Evolutionary conservation across 2,329 filamentous ascomycete species (phyloP).

Genomic region (Aspergillus japonicus): DNA sequence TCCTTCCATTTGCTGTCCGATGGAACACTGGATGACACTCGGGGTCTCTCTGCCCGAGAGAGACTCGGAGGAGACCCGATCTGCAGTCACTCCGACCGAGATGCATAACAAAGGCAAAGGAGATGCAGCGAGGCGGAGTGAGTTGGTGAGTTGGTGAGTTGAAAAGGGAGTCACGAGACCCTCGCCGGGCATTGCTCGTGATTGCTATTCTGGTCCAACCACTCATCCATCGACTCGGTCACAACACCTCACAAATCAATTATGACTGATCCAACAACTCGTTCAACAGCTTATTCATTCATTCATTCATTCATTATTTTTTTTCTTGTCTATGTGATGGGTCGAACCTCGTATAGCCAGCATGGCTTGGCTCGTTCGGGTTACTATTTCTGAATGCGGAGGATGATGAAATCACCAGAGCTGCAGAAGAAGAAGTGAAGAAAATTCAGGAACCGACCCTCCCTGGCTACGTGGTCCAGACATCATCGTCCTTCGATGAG

Average conservation of each 20-base stretch:
- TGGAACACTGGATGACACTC: background rate
- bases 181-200: background rate
- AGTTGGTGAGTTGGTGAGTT: too few species aligned
- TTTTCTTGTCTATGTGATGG: too few species aligned
- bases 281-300: background rate
- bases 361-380: background rate
- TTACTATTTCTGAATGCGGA: background rate
- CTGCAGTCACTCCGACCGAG: background rate
- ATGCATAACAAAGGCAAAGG: background rate
- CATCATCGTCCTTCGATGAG: background rate
- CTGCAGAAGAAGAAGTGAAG: background rate
- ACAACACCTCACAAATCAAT: background rate
- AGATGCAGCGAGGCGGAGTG: background rate
- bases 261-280: background rate
- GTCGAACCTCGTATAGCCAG: background rate
- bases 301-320: too few species aligned
- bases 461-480: background rate
- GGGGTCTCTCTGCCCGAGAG: background rate
- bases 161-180: background rate
- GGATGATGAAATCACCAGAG: background rate
- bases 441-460: background rate
- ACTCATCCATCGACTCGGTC: background rate
- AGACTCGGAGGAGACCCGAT: too few species aligned
- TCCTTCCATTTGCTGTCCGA: background rate
- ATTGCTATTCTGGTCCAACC: background rate